Conservation (phyloP, 179 eudicot genomes). For the Carnegiea gigantea region DNA sequence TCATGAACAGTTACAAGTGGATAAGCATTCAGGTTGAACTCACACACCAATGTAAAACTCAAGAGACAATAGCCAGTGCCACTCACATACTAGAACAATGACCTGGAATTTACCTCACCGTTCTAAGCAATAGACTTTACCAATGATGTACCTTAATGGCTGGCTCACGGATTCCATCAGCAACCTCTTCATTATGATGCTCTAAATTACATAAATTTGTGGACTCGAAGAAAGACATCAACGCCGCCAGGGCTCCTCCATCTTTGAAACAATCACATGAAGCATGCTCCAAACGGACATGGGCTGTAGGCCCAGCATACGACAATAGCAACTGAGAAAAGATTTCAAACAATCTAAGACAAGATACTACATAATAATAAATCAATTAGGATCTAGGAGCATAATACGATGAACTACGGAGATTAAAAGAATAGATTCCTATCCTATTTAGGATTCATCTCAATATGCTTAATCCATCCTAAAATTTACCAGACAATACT, state of each 20-base stretch:
- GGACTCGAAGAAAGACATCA: conserved; percentile 57
- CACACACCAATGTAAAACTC: background rate
- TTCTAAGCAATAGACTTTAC: background rate
- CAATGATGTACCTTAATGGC: conserved; percentile 54
- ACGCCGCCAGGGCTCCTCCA: conserved; percentile 79
- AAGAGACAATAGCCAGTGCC: background rate
- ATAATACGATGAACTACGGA: background rate
- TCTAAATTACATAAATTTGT: conserved; percentile 30
- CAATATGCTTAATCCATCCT: background rate
- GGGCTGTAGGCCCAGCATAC: conserved; percentile 89
- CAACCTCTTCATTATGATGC: conserved; percentile 29
- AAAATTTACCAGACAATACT: background rate
- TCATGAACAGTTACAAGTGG: background rate
- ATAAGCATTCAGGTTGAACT: background rate
- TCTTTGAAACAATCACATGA: conserved; percentile 61
- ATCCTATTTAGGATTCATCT: background rate
- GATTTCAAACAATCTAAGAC: conserved; percentile 11
- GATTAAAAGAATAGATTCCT: background rate
- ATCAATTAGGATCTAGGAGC: background rate
- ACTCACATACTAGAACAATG: background rate
- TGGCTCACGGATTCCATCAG: conserved; percentile 26
- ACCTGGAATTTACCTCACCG: background rate
- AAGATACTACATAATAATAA: background rate
- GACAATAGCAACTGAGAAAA: conserved; percentile 61
- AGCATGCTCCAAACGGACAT: conserved; percentile 76